phyloP scores from a whole-genome alignment of 495 filamentous ascomycete genomes.

The Xylaria flabelliformis region DNA sequence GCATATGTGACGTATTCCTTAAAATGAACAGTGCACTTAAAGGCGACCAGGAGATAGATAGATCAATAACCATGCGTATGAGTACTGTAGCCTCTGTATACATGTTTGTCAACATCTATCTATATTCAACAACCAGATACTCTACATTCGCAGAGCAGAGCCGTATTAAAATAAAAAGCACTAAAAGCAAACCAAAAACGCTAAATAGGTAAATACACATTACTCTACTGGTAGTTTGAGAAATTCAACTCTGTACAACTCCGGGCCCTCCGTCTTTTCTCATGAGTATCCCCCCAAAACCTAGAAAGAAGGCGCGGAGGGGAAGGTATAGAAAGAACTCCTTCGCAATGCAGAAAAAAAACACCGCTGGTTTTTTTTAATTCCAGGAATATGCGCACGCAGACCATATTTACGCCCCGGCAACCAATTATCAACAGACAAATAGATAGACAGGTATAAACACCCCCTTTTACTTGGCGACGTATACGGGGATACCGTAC shows the following conservation, averaged over 20 bases:
- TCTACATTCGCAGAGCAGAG: background rate
- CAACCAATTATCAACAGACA: background rate
- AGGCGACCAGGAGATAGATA: background rate
- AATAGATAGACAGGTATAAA: background rate
- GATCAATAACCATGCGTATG: background rate
- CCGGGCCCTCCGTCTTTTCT: background rate
- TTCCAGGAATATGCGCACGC: background rate
- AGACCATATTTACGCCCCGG: background rate
- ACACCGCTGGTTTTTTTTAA: background rate
- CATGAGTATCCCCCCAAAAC: background rate
- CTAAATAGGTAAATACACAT: background rate
- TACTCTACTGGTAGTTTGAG: background rate
- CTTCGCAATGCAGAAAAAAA: constrained; percentile 14
- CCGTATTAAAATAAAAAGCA: background rate
- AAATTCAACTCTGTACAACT: background rate
- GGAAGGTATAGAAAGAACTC: background rate
- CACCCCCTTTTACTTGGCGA: constrained; percentile 45
- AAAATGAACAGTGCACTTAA: background rate
- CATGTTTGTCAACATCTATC: background rate
- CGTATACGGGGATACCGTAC: constrained; percentile 92
- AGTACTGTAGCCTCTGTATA: background rate
- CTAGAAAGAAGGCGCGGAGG: no score
- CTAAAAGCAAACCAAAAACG: background rate
- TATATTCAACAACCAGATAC: constrained; percentile 3
- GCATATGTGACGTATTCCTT: background rate